Evolutionary conservation across 306 rosid species (phyloP), one percentile per base, ranked within the genome.

Genomic region (Hippophae tibetana): DNA sequence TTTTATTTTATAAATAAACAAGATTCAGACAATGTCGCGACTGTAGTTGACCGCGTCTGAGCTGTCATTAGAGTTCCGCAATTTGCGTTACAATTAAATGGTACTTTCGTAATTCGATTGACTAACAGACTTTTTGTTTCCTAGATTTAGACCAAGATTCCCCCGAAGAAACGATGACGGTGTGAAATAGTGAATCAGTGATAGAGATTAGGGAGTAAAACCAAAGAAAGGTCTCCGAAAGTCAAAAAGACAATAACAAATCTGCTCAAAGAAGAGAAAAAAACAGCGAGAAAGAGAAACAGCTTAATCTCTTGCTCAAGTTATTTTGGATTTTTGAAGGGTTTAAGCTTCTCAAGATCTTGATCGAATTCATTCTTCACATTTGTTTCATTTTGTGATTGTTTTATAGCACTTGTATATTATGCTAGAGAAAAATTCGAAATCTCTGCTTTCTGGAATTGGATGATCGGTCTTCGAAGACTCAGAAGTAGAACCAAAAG

Each of bases 401-500:
- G 47, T 66, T 18, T 63, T 6, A 53, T 58, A 72, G 68, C 64
- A n/a, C 51, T 31, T 58, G 65, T 40, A 52, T 63, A 63, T 44
- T 13, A 18, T 47, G 3, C 56, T 68, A 61, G 27, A 59, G 69
- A 60, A 44, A 64, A 67, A 69, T 70, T 60, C 77, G 52, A 65
- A 69, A 75, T 66, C 66, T 75, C 67, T 77, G 46, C 62, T 25
- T 58, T 49, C 78, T 65, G 56, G 61, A 51, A 61, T 52, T 77
- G 74, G 69, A 76, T 66, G 69, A 65, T 67, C 51, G 43, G 57
- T 72, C 56, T 69, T 63, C 62, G 60, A 13, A 57, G 64, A 57
- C 31, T 60, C 63, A 64, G 67, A 62, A 72, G 85, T 78, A 78
- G 96, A 92, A 84, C 90, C 85, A 61, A 65, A 60, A 68, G 70